These are phyloP conservation scores for Parathielavia hyrcaniae DNA, from an alignment of 495 filamentous ascomycete species.

Conservation along the genomic window DNA sequence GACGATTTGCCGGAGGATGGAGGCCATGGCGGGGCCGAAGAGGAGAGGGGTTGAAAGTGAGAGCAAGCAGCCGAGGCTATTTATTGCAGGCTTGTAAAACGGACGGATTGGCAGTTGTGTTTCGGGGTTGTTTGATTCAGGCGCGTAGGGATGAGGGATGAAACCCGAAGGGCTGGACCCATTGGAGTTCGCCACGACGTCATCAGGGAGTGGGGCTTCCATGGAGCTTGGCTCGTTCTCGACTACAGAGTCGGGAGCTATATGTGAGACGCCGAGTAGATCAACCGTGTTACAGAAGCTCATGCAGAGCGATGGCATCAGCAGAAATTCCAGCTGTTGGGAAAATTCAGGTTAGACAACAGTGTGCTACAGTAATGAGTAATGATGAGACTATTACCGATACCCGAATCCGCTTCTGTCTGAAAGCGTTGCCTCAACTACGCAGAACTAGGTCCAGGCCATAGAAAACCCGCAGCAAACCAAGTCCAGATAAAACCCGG, in stretches of 20 bases:
- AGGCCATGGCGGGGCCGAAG: conserved; percentile 37
- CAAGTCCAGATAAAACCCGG: neutral
- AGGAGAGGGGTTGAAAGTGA: neutral
- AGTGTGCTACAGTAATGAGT: conserved; percentile 9
- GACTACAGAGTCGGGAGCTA: no score
- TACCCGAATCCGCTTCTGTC: conserved; percentile 3
- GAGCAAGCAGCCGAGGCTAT: neutral
- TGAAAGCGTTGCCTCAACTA: neutral
- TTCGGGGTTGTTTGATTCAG: no score
- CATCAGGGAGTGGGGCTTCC: conserved; percentile 1
- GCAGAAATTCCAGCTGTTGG: neutral
- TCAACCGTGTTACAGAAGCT: no score
- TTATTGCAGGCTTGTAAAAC: neutral
- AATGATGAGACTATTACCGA: conserved; percentile 3
- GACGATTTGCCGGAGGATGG: conserved; percentile 51
- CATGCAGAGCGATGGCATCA: no score
- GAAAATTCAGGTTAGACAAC: conserved; percentile 2
- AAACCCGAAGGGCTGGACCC: neutral
- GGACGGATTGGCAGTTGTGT: no score
- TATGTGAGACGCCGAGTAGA: no score
- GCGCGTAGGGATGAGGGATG: no score
- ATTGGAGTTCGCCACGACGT: conserved; percentile 8
- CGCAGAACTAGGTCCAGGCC: neutral
- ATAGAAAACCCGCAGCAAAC: neutral
- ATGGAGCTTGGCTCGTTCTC: neutral